Base-by-base conservation (phyloP, 345 rosid species). In the Rhizophora mangle region DNA sequence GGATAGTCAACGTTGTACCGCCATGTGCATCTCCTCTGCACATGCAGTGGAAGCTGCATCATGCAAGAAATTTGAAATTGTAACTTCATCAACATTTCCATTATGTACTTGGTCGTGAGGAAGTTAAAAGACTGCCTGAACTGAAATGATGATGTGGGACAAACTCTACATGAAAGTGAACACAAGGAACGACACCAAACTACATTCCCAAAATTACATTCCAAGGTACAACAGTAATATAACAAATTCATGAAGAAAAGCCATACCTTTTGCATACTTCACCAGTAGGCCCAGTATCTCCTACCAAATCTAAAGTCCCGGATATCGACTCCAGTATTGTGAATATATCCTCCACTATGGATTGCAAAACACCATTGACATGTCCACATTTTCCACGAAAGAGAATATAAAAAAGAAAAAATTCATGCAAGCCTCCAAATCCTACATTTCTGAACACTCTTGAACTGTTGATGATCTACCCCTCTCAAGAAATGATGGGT, bases 391-490 rank as follows among this genome's bases (percentile, higher is more conserved):
- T 32, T 27, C 69, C 34, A 46, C 62, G 49, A 64, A 71, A 55
- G 37, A 43, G 32, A 63, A 58, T 60, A 24, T 24, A 24, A 24
- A 24, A 56, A 31, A 52, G 67, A 71, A 73, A 26, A 68, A 30
- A 47, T 34, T 18, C 10, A 7, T 30, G 34, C 63, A 65, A 53
- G 60, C 59, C 62, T 62, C 64, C 3, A 34, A 8, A 32, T 67
- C 51, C 67, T 81, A 85, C 36, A 73, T 81, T 76, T 83, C 85
- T 24, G 64, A 70, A 59, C 81, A 83, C 76, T 82, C 89, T 20
- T 70, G 78, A 54, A 84, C 81, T 0, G 84, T 63, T 13, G 84
- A 72, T 60, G 84, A 71, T 63, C 66, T 77, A 26, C 81, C 82
- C 26, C 22, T 78, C 62, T 74, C 72, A 13, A 59, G 64, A 57